Percentiles rank a stretch among this genome's conserved stretches.
Conservation (phyloP, 78 protist genomes). For the Corallochytrium limacisporum region DNA sequence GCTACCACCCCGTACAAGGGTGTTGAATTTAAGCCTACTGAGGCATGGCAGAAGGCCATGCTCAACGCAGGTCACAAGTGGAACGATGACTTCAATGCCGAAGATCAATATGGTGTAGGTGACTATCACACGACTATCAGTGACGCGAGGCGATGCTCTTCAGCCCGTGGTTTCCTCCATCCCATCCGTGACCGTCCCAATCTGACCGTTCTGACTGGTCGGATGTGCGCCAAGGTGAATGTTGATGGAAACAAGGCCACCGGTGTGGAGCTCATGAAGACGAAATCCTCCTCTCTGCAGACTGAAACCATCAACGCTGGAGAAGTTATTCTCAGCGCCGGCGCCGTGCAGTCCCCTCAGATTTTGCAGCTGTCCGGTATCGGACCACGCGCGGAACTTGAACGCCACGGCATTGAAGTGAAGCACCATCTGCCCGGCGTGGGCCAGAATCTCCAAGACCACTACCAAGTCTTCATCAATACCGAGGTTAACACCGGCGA, state of each 20-base stretch:
- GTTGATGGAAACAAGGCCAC: too few species aligned
- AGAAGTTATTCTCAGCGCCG: conserved; percentile 23
- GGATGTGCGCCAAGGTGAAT: too few species aligned
- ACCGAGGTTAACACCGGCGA: too few species aligned
- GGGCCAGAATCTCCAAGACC: conserved; percentile 24
- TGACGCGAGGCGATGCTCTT: background rate
- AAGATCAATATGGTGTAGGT: conserved; percentile 2
- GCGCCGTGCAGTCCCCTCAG: conserved; percentile 33
- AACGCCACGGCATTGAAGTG: background rate
- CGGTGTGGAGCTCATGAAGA: too few species aligned
- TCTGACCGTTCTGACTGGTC: background rate
- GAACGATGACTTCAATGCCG: conserved; percentile 15
- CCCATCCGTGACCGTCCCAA: background rate
- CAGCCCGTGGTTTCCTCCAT: background rate
- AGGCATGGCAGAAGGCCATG: too few species aligned
- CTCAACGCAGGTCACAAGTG: too few species aligned
- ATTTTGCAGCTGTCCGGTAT: conserved; percentile 18
- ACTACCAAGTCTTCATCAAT: background rate
- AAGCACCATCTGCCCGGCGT: conserved; percentile 14
- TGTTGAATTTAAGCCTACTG: too few species aligned
- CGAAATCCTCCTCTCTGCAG: too few species aligned
- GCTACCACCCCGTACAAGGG: too few species aligned
- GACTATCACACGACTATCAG: background rate
- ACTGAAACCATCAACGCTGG: too few species aligned
- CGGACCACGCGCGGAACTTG: conserved; percentile 24